Evolutionary conservation across 352 stramenopile species (phyloP).

Genomic region (Phytophthora uliginosa): DNA sequence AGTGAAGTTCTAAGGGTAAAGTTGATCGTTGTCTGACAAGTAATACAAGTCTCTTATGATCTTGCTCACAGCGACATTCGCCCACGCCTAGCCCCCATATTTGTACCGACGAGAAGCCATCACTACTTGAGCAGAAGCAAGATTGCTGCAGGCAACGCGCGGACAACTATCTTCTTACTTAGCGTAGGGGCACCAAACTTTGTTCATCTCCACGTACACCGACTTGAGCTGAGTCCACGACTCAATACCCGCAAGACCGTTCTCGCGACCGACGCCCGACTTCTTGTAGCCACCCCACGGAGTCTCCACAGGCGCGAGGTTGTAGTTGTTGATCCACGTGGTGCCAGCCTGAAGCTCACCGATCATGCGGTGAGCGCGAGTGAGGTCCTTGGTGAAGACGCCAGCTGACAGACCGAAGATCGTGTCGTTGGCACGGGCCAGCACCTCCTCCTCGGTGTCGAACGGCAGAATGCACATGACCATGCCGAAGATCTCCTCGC

Average conservation of each 20-base stretch:
- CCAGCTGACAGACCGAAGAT: constrained; percentile 84
- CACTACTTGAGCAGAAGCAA: not conserved
- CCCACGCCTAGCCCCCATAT: too few species aligned
- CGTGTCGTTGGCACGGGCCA: constrained; percentile 84
- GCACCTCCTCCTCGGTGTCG: constrained; percentile 79
- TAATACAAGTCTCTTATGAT: too few species aligned
- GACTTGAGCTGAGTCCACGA: constrained; percentile 94
- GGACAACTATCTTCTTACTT: constrained; percentile 16
- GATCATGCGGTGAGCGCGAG: constrained; percentile 80
- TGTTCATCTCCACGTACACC: constrained; percentile 89
- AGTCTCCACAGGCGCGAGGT: constrained; percentile 85
- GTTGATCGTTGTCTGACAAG: too few species aligned
- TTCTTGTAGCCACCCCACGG: constrained; percentile 94
- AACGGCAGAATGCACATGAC: constrained; percentile 87
- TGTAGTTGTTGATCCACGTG: constrained; percentile 94
- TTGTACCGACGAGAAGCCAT: not conserved
- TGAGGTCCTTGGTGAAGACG: constrained; percentile 90
- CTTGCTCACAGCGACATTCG: too few species aligned
- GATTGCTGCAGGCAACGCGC: too few species aligned
- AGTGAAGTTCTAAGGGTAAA: too few species aligned
- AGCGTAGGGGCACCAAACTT: constrained; percentile 76
- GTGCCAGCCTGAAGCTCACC: constrained; percentile 80
- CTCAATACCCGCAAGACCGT: constrained; percentile 85
- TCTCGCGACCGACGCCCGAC: constrained; percentile 94
- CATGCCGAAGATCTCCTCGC: constrained; percentile 89